Evolutionary conservation across 2,329 filamentous ascomycete genomes (phyloP), one percentile per base, ranked within the genome.

Genomic region (Colletotrichum graminicola): DNA sequence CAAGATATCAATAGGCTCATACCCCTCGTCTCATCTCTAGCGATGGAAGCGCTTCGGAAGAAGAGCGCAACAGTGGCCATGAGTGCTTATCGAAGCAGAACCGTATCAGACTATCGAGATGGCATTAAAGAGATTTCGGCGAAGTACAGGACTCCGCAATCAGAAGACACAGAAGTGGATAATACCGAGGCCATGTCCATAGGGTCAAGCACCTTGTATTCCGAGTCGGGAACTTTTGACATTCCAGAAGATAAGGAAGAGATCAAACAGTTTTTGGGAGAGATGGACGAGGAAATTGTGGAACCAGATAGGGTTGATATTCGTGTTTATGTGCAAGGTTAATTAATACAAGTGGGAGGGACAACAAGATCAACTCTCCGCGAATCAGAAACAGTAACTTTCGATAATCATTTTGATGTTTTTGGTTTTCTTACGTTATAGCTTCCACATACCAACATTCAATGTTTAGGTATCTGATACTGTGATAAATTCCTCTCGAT

Each of bases 1-100:
- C 45, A 23, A 1, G 49, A 39, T 8, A 18, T 70, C 55, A 56
- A 70, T 7, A 55, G 32, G 2, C 47, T 56, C 4, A 56, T 66
- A 21, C 67, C 67, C 5, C 36, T 49, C n/a, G 18, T 66, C 6
- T 70, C 55, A 8, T 56, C n/a, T 12, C 14, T 29, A 6, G 67
- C 62, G 10, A 55, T 49, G 32, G 62, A 70, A 21, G 67, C 67
- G 5, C 41, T 66, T 26, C 36, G 47, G 4, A 52, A 49, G 6
- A 66, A 43, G 56, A 61, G 43, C 21, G 34, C 34, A 16, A 16
- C 21, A 6, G 54, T 56, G 54, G 54, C 54, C 6, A 21, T 56
- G 21, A 3, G 54, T 16, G 34, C 54, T 0, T 56, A 39, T 14
- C 34, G 32, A 12, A 34, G 39, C 2, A 56, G 39, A 21, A 56